Evolutionary conservation across 1,139 yeast species (phyloP).

Genomic region (Yamadazyma epiphylla): DNA sequence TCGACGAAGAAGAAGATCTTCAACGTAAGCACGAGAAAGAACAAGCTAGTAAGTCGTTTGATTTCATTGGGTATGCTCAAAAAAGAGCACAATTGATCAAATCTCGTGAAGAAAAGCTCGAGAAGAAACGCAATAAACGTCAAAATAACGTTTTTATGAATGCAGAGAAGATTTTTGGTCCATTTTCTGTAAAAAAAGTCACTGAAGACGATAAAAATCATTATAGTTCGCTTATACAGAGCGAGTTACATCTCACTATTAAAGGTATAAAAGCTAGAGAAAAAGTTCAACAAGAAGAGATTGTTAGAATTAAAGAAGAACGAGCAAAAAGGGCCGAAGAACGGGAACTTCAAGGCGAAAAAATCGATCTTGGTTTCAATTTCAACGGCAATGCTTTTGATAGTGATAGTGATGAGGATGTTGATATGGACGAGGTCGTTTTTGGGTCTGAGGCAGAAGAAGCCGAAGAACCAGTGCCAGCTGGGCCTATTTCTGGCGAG

Average conservation of each 20-base stretch:
- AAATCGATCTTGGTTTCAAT: constrained; percentile 30
- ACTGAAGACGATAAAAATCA: constrained; percentile 22
- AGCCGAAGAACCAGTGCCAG: not conserved
- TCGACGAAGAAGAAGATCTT: constrained; percentile 6
- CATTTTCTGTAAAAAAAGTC: constrained; percentile 26
- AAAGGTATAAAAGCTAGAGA: constrained; percentile 35
- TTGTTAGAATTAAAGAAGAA: constrained; percentile 19
- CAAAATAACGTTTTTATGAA: constrained; percentile 38
- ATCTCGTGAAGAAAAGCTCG: constrained; percentile 16
- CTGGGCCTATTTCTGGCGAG: not conserved
- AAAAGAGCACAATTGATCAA: constrained; percentile 32
- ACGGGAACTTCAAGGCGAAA: constrained; percentile 15
- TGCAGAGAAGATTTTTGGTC: constrained; percentile 42
- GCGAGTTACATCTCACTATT: constrained; percentile 34
- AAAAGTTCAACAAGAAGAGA: constrained; percentile 18
- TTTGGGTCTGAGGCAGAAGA: constrained; percentile 9
- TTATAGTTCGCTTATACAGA: constrained; percentile 24
- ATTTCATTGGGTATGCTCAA: constrained; percentile 54
- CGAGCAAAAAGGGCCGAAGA: constrained; percentile 19
- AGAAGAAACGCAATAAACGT: constrained; percentile 18
- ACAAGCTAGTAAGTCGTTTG: constrained; percentile 30
- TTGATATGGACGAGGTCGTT: constrained; percentile 10
- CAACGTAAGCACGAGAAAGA: constrained; percentile 4
- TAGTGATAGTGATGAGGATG: constrained; percentile 13
- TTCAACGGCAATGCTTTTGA: constrained; percentile 19